A percentile compares a stretch with the other conserved stretches of the same genome.
Conservation (phyloP, 2,329 filamentous ascomycete genomes). For the Aureobasidium mangrovei region DNA sequence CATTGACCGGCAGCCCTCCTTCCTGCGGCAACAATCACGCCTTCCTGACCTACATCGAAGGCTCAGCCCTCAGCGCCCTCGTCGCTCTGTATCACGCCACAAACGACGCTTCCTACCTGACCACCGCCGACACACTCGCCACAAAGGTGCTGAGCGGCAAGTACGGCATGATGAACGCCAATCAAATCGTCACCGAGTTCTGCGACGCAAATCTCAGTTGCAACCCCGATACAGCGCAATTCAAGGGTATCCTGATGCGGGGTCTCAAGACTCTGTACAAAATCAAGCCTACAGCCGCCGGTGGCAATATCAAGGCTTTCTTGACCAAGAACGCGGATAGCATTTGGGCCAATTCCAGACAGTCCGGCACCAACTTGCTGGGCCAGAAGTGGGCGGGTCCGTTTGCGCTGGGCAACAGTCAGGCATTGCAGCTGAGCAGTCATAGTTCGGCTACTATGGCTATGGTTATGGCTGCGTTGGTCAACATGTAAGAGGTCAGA, state of each 20-base stretch:
- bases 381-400: constrained; percentile 60
- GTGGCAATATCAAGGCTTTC: constrained; percentile 36
- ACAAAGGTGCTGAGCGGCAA: constrained; percentile 10
- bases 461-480: constrained; percentile 26
- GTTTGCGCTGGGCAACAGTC: constrained; percentile 26
- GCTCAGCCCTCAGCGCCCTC: constrained; percentile 51
- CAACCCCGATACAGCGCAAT: constrained; percentile 39
- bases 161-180: constrained; percentile 14
- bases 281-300: constrained; percentile 41
- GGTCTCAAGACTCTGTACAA: constrained; percentile 53
- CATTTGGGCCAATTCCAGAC: constrained; percentile 54
- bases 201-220: constrained; percentile 20
- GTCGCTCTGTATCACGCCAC: constrained; percentile 42
- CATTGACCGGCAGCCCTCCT: constrained; percentile 20
- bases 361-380: constrained; percentile 37
- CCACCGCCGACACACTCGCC: constrained; percentile 31
- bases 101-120: constrained; percentile 25
- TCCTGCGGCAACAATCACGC: constrained; percentile 46
- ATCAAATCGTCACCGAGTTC: constrained; percentile 34
- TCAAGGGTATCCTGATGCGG: constrained; percentile 63
- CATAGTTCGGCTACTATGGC: constrained; percentile 16
- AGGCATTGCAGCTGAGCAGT: constrained; percentile 25
- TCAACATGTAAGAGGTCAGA: constrained; percentile 11
- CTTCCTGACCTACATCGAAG: constrained; percentile 48
- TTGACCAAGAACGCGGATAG: constrained; percentile 54